These are phyloP conservation scores for Linderniella brevidens DNA, from an alignment of 257 asterid species.

Conservation along the genomic window DNA sequence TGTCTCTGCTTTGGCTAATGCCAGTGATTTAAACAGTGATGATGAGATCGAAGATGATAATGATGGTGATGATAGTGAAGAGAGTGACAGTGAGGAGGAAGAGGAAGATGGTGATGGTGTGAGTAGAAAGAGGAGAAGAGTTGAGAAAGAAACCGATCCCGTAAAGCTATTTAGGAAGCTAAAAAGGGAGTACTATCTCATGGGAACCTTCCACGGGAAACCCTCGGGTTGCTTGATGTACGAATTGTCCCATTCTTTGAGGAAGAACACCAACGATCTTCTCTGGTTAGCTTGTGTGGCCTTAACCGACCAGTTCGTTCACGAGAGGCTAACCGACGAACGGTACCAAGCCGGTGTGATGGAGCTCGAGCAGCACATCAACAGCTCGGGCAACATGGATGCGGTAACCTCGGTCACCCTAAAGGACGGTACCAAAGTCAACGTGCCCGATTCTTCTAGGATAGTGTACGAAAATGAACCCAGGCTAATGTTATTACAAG, in stretches of 20 bases:
- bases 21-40: slow-evolving; percentile 64
- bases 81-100: slow-evolving; percentile 44
- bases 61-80: slow-evolving; percentile 49
- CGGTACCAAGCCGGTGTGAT: slow-evolving; percentile 76
- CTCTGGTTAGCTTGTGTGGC: slow-evolving; percentile 98
- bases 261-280: slow-evolving; percentile 66
- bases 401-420: slow-evolving; percentile 65
- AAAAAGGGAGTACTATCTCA: slow-evolving; percentile 62
- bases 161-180: slow-evolving; percentile 54
- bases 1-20: slow-evolving; percentile 73
- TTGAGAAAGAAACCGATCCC: slow-evolving; percentile 37
- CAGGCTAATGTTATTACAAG: slow-evolving; percentile 82
- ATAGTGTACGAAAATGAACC: slow-evolving; percentile 78
- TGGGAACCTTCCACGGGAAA: slow-evolving; percentile 94
- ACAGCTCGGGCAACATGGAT: slow-evolving; percentile 76
- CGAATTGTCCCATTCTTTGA: slow-evolving; percentile 56
- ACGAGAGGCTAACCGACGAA: slow-evolving; percentile 80
- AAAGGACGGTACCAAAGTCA: slow-evolving; percentile 85
- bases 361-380: slow-evolving; percentile 90
- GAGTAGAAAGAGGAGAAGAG: slow-evolving; percentile 49
- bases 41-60: slow-evolving; percentile 66
- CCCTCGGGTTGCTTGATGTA: slow-evolving; percentile 97
- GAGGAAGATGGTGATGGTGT: slow-evolving; percentile 35
- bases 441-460: slow-evolving; percentile 66
- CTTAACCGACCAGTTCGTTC: slow-evolving; percentile 89